Evolutionary conservation across 768 basidiomycete genomes (phyloP).

Genomic region (Multifurca ochricompacta): DNA sequence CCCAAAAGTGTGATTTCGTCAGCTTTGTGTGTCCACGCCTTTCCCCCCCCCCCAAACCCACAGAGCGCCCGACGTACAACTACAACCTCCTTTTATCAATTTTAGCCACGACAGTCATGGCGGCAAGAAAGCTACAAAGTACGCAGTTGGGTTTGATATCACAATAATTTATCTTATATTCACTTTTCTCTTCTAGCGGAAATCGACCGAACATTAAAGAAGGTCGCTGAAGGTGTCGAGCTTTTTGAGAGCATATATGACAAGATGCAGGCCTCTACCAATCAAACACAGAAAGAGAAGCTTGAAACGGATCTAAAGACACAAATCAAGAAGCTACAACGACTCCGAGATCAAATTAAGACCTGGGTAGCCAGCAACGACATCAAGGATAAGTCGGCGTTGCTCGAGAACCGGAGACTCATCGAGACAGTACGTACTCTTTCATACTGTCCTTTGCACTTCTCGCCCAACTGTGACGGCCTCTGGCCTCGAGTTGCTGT

Average conservation of each 20-base stretch:
- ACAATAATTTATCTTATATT: neutral
- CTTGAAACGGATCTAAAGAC: conserved; percentile 92
- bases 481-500: neutral
- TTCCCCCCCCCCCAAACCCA: neutral
- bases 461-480: neutral
- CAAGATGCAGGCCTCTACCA: conserved; percentile 94
- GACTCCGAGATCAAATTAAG: conserved; percentile 81
- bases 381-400: conserved; percentile 93
- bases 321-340: conserved; percentile 94
- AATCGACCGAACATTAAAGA: conserved; percentile 97
- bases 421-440: conserved; percentile 83
- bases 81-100: conserved; percentile 11
- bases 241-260: conserved; percentile 94
- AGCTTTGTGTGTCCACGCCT: neutral
- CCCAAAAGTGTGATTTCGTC: neutral
- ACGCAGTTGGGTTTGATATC: conserved; percentile 4
- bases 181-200: conserved; percentile 58
- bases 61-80: neutral
- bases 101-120: conserved; percentile 46
- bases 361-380: conserved; percentile 97
- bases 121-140: conserved; percentile 89
- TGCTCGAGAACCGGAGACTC: conserved; percentile 88
- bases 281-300: conserved; percentile 98
- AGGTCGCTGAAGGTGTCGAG: conserved; percentile 92
- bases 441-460: neutral